Percentiles rank a stretch among this genome's conserved stretches.
These are phyloP conservation scores for Dioscorea zingiberensis DNA, from an alignment of 106 monocot species.

Conservation along the genomic window DNA sequence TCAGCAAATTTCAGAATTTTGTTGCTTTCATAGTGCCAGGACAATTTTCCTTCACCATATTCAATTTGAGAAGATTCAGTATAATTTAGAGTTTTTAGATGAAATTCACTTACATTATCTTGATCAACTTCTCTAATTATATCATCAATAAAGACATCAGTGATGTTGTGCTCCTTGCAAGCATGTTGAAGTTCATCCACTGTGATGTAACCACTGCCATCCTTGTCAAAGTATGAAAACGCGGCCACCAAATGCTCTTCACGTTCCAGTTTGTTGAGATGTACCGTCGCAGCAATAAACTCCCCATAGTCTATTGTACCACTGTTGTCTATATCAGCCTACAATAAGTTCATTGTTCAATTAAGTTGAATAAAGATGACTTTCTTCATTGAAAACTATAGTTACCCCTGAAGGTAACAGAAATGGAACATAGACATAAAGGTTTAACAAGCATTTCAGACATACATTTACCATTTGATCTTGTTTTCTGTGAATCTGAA, in stretches of 20 bases:
- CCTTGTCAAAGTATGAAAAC: conserved; percentile 50
- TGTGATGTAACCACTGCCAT: conserved; percentile 66
- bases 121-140: conserved; percentile 50
- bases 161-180: conserved; percentile 46
- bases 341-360: background rate
- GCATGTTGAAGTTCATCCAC: conserved; percentile 59
- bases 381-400: no score
- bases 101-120: conserved; percentile 33
- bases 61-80: no score
- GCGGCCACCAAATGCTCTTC: conserved; percentile 52
- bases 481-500: no score
- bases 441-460: no score
- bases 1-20: no score
- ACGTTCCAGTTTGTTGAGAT: conserved; percentile 45
- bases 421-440: no score
- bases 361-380: no score
- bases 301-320: conserved; percentile 52
- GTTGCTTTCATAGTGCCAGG: no score
- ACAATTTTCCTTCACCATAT: no score
- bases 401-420: no score
- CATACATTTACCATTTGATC: no score
- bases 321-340: conserved; percentile 54
- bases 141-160: conserved; percentile 47
- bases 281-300: conserved; percentile 50
- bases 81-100: no score